A percentile compares a stretch with the other conserved stretches of the same genome.
Evolutionary conservation across 2,329 filamentous ascomycete species (phyloP).

Genomic region (Exophiala dermatitidis): DNA sequence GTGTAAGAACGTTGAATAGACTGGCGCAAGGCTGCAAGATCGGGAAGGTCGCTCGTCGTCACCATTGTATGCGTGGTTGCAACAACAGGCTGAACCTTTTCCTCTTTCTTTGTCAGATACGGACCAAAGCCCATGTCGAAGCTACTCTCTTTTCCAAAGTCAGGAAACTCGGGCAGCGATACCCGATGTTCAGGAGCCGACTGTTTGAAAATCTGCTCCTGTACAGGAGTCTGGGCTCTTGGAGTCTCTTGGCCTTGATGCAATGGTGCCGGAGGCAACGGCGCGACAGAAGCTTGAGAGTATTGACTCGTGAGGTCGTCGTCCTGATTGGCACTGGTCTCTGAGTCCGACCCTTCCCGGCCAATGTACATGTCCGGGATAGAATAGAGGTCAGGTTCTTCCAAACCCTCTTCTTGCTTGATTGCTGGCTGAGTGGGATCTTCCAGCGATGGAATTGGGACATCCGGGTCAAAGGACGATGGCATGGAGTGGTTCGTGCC

Average conservation of each 20-base stretch:
- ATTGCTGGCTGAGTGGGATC: conserved; percentile 44
- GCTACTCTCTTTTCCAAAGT: conserved; percentile 44
- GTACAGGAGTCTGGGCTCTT: conserved; percentile 32
- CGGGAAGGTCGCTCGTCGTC: conserved; percentile 29
- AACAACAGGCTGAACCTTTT: conserved; percentile 4
- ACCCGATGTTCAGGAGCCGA: conserved; percentile 22
- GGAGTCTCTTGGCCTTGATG: conserved; percentile 43
- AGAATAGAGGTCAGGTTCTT: conserved; percentile 57
- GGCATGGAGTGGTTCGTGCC: conserved; percentile 25
- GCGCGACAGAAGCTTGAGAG: conserved; percentile 39
- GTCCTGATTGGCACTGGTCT: conserved; percentile 29
- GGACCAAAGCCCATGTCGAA: conserved; percentile 50
- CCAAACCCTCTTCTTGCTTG: conserved; percentile 54
- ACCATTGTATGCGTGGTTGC: conserved; percentile 12
- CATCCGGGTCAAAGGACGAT: conserved; percentile 65
- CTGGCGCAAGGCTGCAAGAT: conserved; percentile 34
- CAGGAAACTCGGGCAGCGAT: conserved; percentile 44
- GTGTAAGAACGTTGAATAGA: conserved; percentile 36
- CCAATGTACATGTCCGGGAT: conserved; percentile 60
- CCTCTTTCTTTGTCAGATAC: conserved; percentile 41
- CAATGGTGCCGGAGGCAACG: conserved; percentile 28
- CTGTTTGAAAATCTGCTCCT: conserved; percentile 6
- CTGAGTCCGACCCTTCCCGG: conserved; percentile 35
- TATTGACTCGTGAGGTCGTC: conserved; percentile 49
- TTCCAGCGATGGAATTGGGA: conserved; percentile 83